These are phyloP conservation scores for Magnusiomyces clavatus DNA, from an alignment of 1,139 yeast genomes.

Conservation along the genomic window DNA sequence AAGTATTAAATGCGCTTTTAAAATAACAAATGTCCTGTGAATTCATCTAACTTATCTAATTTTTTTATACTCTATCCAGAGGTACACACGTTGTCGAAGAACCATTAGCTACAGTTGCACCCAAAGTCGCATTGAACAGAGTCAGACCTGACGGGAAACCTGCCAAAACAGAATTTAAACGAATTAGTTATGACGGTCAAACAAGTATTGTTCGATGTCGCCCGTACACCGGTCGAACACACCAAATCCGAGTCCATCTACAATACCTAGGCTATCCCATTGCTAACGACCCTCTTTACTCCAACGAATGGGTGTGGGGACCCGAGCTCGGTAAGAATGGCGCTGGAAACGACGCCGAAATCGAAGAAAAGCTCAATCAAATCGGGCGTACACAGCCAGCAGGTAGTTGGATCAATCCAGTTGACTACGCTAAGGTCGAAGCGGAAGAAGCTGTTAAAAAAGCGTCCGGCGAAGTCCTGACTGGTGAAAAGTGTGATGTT, in stretches of 20 bases:
- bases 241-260: constrained; percentile 87
- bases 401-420: constrained; percentile 51
- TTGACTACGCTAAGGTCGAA: not conserved
- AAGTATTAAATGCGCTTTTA: constrained; percentile 3
- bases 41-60: constrained; percentile 1
- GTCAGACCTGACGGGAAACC: constrained; percentile 64
- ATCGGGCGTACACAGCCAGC: constrained; percentile 67
- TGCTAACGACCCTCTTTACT: constrained; percentile 88
- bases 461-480: constrained; percentile 49
- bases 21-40: not conserved
- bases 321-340: constrained; percentile 47
- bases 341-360: constrained; percentile 40
- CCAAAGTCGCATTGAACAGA: constrained; percentile 68
- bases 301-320: constrained; percentile 69
- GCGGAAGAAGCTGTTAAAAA: constrained; percentile 8
- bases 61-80: constrained; percentile 4
- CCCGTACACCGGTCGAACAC: constrained; percentile 90
- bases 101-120: constrained; percentile 67
- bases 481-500: constrained; percentile 50
- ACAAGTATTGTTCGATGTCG: constrained; percentile 71
- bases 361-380: constrained; percentile 44
- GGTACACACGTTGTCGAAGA: constrained; percentile 49
- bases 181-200: constrained; percentile 53
- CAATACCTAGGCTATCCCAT: constrained; percentile 85
- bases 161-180: constrained; percentile 40